These are phyloP conservation scores for Bipolaris gigantea DNA, from an alignment of 2,329 filamentous ascomycete species.

Conservation along the genomic window DNA sequence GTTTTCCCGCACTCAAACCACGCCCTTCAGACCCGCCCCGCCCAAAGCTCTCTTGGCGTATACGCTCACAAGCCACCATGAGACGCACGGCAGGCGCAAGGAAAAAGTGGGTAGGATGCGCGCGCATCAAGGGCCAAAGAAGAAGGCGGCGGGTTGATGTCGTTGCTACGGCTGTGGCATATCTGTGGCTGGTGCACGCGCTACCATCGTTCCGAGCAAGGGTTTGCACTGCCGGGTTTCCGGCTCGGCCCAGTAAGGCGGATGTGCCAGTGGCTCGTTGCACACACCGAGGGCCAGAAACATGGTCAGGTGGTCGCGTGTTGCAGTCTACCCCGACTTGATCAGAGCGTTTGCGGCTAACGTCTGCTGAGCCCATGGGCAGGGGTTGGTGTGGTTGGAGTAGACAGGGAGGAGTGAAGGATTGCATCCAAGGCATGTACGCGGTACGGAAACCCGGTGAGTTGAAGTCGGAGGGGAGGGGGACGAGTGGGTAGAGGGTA, in stretches of 20 bases:
- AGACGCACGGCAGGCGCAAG: slow-evolving; percentile 10
- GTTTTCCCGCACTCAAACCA: not conserved
- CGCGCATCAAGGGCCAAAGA: slow-evolving; percentile 13
- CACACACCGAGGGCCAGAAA: slow-evolving; percentile 4
- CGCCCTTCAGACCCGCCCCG: slow-evolving; percentile 1
- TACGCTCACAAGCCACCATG: slow-evolving; percentile 2
- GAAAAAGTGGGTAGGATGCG: slow-evolving; percentile 2
- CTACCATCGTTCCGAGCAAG: slow-evolving; percentile 17
- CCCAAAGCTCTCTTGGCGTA: slow-evolving; percentile 5
- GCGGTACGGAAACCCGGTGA: too few species aligned
- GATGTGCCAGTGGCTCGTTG: slow-evolving; percentile 6
- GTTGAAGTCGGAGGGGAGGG: slow-evolving; percentile 19
- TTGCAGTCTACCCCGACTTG: not conserved
- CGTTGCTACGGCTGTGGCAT: slow-evolving; percentile 33
- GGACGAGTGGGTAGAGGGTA: too few species aligned
- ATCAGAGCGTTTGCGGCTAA: not conserved
- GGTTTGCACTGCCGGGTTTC: slow-evolving; percentile 14
- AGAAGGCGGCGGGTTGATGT: slow-evolving; percentile 12
- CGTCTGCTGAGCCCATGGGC: not conserved
- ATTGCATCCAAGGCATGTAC: too few species aligned
- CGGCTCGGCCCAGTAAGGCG: slow-evolving; percentile 21
- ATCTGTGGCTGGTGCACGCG: slow-evolving; percentile 31
- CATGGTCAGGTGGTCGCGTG: slow-evolving; percentile 20
- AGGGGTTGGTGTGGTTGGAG: not conserved
- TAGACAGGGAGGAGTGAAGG: too few species aligned